These are phyloP conservation scores for Septoria linicola DNA, from an alignment of 2,329 filamentous ascomycete genomes.

Conservation along the genomic window DNA sequence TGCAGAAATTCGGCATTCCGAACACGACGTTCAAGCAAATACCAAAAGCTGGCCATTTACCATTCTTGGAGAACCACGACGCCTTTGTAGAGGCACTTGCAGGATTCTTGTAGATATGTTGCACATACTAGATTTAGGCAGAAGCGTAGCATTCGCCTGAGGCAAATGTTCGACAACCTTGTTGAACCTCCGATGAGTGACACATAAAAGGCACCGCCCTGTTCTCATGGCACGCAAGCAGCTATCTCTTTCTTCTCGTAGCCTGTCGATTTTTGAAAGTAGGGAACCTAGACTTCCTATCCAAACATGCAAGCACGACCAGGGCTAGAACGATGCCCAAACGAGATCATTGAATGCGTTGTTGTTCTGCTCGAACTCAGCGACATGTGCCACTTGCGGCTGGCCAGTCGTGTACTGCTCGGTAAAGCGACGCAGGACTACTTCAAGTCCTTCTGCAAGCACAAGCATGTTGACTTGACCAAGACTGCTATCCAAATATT, in stretches of 20 bases:
- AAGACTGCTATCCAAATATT: neutral
- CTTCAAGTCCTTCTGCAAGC: constrained; percentile 14
- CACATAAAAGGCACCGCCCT: too few relatives aligned
- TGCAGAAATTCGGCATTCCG: constrained; percentile 62
- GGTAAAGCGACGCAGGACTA: constrained; percentile 15
- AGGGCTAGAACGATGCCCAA: neutral
- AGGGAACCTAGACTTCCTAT: too few relatives aligned
- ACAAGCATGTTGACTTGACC: constrained; percentile 10
- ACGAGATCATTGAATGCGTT: constrained; percentile 18
- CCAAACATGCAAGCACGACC: neutral
- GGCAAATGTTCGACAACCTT: neutral
- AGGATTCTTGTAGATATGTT: constrained; percentile 50
- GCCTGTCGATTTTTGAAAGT: too few relatives aligned
- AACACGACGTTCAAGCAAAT: constrained; percentile 64
- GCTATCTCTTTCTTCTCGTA: neutral
- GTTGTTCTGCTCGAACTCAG: constrained; percentile 1
- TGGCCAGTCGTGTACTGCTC: constrained; percentile 9
- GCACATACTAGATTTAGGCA: neutral
- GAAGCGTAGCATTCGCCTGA: neutral
- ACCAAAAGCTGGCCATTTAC: constrained; percentile 72
- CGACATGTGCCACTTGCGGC: constrained; percentile 15
- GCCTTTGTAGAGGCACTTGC: constrained; percentile 66
- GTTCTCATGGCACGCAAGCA: too few relatives aligned
- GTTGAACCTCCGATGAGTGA: neutral
- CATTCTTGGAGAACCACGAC: constrained; percentile 74